Evolutionary conservation across 768 basidiomycete species (phyloP), one percentile per base, ranked within the genome.

Genomic region (Chalciporus piperatus): DNA sequence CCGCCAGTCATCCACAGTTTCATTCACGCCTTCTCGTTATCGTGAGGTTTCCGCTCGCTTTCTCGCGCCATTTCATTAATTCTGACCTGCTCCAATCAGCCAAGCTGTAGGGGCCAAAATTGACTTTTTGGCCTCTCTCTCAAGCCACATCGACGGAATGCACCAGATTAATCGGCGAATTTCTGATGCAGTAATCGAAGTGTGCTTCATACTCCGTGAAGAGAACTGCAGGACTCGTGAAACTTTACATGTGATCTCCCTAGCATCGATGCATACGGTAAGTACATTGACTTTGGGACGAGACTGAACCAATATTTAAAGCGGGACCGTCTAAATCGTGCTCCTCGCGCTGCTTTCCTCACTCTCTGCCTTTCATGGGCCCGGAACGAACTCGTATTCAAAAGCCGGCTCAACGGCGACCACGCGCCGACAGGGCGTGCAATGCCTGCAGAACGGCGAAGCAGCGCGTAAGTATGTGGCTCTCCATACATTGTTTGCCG

Each of bases 11-110:
- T 50, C 43, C 46, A 23, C 40, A 50, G 47, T 28, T 57, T 64
- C 62, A 67, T 67, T 67, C 65, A 62, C 54, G 43, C 62, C 56
- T 61, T 67, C 59, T 61, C 65, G 48, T 59, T 55, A 67, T 62
- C 63, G 49, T 55, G 63, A 67, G 63, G 63, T 61, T 64, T 59
- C 62, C 59, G 45, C 44, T 53, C 63, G 54, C 47, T 52, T 48
- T 45, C 54, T 59, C 50, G 54, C 51, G 52, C 50, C 45, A 49
- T 55, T 65, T 65, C 51, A 65, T 65, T 65, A 65, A 65, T 65
- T 59, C 32, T 46, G n/a, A 51, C 50, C 32, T 38, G 37, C 40
- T 43, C 41, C 37, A 64, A 54, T 56, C 52, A 58, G 56, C 49
- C 41, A 50, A 52, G 30, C 23, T 35, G 46, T 53, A 44, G 57